Percentiles rank a stretch among this genome's conserved stretches.
Evolutionary conservation across 1,284 basidiomycete genomes (phyloP).

Genomic region (Cronartium ribicola): DNA sequence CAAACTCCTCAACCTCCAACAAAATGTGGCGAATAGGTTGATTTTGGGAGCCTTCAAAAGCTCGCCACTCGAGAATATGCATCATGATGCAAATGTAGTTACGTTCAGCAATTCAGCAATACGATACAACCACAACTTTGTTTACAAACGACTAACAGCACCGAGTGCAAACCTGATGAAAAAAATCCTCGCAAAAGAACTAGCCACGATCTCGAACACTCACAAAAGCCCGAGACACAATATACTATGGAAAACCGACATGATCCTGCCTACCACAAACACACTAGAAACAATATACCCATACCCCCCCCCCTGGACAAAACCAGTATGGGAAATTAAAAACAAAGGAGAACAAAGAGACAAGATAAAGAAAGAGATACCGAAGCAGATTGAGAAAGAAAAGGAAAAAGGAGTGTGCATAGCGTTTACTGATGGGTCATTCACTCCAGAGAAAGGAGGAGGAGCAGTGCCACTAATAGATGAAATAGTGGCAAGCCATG

Average conservation of each 20-base stretch:
- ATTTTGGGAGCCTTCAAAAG: too few species aligned
- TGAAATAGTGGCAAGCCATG: not conserved
- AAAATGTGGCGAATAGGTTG: too few species aligned
- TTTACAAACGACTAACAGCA: too few species aligned
- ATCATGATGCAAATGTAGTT: too few species aligned
- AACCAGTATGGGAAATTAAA: not conserved
- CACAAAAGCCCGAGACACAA: not conserved
- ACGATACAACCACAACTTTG: too few species aligned
- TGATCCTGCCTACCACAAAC: not conserved
- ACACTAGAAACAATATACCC: not conserved
- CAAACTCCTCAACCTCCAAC: too few species aligned
- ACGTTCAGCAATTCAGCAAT: too few species aligned
- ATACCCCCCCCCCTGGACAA: not conserved
- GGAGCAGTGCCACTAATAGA: not conserved
- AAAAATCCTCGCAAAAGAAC: not conserved
- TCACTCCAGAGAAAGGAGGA: not conserved
- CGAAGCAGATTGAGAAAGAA: not conserved
- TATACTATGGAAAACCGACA: not conserved
- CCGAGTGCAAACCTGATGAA: too few species aligned
- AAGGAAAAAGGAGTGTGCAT: not conserved
- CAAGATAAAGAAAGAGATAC: not conserved
- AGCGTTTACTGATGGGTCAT: not conserved
- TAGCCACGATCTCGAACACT: not conserved
- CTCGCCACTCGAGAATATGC: too few species aligned
- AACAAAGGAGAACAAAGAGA: not conserved